A percentile compares a stretch with the other conserved stretches of the same genome.
Conservation (phyloP, 192 early-diverging fungal species). For the Mortierella antarctica region DNA sequence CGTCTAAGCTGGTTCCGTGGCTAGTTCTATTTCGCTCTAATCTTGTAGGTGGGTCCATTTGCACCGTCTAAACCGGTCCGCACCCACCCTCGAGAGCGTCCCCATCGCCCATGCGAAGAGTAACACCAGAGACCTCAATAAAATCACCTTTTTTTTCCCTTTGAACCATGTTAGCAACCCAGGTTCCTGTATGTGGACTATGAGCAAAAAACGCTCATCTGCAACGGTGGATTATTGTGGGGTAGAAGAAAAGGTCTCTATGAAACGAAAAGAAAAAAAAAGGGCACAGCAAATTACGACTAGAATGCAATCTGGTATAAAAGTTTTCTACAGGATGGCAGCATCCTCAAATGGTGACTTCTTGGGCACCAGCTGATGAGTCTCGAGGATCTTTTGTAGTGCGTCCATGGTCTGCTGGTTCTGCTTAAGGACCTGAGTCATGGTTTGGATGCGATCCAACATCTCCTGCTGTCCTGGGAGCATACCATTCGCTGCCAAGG, state of each 20-base stretch:
- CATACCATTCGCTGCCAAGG: conserved; percentile 17
- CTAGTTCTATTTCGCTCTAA: too few species aligned
- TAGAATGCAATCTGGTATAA: background rate
- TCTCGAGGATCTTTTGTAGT: conserved; percentile 46
- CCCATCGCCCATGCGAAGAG: too few species aligned
- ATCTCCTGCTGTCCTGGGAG: conserved; percentile 43
- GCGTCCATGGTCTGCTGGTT: conserved; percentile 54
- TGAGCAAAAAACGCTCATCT: background rate
- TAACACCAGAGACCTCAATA: too few species aligned
- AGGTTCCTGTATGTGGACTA: background rate
- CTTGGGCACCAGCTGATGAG: conserved; percentile 40
- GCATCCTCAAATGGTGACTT: conserved; percentile 43
- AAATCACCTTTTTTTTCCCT: too few species aligned
- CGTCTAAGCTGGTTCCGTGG: too few species aligned
- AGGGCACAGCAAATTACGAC: background rate
- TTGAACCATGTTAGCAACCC: too few species aligned
- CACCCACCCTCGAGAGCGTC: too few species aligned
- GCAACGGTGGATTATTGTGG: background rate
- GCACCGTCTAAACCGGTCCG: too few species aligned
- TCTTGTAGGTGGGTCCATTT: too few species aligned
- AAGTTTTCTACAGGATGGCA: conserved; percentile 21
- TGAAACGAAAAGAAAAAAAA: background rate
- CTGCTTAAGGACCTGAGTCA: conserved; percentile 51
- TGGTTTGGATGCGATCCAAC: conserved; percentile 43
- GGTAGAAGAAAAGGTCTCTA: background rate